A percentile compares a stretch with the other conserved stretches of the same genome.
These are phyloP conservation scores for Pyrenula aspistea DNA, from an alignment of 495 filamentous ascomycete species.

Conservation along the genomic window DNA sequence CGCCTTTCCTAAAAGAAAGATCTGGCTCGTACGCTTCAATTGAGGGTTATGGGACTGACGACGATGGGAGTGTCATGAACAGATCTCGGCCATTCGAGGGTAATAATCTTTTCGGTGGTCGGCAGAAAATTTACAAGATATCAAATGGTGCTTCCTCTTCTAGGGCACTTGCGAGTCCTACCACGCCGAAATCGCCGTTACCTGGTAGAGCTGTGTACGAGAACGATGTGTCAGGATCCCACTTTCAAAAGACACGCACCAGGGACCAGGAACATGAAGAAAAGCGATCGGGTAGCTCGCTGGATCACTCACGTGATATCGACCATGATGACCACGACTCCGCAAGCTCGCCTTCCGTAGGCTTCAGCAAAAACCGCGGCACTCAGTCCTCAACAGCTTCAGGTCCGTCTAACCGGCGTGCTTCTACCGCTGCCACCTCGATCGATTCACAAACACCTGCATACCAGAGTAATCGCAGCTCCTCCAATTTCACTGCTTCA, in stretches of 20 bases:
- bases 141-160: constrained; percentile 38
- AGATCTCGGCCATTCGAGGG: constrained; percentile 76
- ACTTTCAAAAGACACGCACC: constrained; percentile 63
- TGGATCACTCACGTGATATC: constrained; percentile 14
- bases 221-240: constrained; percentile 67
- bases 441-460: constrained; percentile 60
- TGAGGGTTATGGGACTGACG: constrained; percentile 57
- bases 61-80: constrained; percentile 71
- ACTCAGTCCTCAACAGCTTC: constrained; percentile 84
- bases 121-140: constrained; percentile 93
- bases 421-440: constrained; percentile 87
- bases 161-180: constrained; percentile 9
- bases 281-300: constrained; percentile 23
- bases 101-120: constrained; percentile 88
- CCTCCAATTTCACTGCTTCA: constrained; percentile 9
- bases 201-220: constrained; percentile 68
- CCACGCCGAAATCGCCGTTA: constrained; percentile 33
- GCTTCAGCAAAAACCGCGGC: constrained; percentile 63
- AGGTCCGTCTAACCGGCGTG: constrained; percentile 51
- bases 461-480: constrained; percentile 22
- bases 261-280: constrained; percentile 41
- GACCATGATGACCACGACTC: constrained; percentile 3
- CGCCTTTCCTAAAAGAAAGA: constrained; percentile 35
- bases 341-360: constrained; percentile 44
- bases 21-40: constrained; percentile 41